phyloP scores from a whole-genome alignment of 768 basidiomycete species.

The Lactarius akahatsu region DNA sequence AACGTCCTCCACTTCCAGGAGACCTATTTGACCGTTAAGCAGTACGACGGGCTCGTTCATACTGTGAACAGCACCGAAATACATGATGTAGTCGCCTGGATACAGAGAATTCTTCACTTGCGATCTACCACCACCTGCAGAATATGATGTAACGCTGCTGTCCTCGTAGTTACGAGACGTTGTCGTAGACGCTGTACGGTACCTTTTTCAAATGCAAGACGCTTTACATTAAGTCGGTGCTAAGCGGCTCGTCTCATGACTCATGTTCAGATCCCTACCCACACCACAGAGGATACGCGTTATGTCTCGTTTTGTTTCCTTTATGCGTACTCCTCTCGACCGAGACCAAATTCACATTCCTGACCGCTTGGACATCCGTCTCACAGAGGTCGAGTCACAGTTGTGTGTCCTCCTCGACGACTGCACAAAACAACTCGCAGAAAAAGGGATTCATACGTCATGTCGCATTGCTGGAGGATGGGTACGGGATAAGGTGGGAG shows the following conservation, averaged over 20 bases:
- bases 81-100: constrained; percentile 38
- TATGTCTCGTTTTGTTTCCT: constrained; percentile 34
- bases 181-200: neutral
- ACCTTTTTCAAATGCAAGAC: neutral
- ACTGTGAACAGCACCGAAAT: constrained; percentile 39
- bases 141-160: too few species aligned
- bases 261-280: constrained; percentile 5
- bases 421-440: constrained; percentile 58
- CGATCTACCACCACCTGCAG: neutral
- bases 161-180: neutral
- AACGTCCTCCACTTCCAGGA: constrained; percentile 32
- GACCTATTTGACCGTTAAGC: constrained; percentile 31
- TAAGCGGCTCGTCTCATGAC: neutral
- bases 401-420: constrained; percentile 81
- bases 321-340: constrained; percentile 19
- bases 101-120: constrained; percentile 18
- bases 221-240: neutral
- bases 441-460: constrained; percentile 52
- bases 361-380: constrained; percentile 43
- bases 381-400: constrained; percentile 65
- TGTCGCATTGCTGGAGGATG: constrained; percentile 97
- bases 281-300: constrained; percentile 10
- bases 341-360: constrained; percentile 36
- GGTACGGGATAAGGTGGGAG: constrained; percentile 93
- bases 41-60: constrained; percentile 39